Conservation (phyloP, 371 early-diverging fungal genomes). For the Apophysomyces trapeziformis region DNA sequence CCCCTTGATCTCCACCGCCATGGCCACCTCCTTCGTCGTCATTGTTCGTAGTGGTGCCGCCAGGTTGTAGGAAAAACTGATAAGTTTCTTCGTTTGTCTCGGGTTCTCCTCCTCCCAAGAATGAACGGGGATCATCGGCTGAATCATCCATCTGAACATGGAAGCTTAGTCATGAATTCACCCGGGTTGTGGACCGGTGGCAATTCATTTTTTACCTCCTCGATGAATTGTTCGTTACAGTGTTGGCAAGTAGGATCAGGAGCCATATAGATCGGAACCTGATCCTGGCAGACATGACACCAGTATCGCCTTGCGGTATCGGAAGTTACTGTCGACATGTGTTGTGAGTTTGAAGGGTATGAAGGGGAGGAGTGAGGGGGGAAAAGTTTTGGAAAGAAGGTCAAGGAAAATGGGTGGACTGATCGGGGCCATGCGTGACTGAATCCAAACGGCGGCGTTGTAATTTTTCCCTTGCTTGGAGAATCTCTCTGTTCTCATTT, state of each 20-base stretch:
- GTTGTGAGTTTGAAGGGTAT: constrained; percentile 1
- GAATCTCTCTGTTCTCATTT: neutral
- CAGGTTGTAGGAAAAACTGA: constrained; percentile 10
- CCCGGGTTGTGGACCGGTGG: neutral
- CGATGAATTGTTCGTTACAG: constrained; percentile 70
- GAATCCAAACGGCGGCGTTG: neutral
- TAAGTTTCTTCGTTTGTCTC: constrained; percentile 19
- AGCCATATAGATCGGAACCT: constrained; percentile 51
- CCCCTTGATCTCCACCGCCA: constrained; percentile 5
- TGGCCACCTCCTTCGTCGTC: constrained; percentile 4
- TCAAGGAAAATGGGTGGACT: neutral
- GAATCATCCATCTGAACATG: constrained; percentile 22
- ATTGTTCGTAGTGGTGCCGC: neutral
- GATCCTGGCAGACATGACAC: constrained; percentile 48
- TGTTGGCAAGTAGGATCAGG: constrained; percentile 66
- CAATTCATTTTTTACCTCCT: constrained; percentile 51
- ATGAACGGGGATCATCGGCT: constrained; percentile 22
- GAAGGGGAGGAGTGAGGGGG: neutral
- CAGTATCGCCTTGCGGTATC: constrained; percentile 38
- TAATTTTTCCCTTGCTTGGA: neutral
- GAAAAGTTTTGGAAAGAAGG: constrained; percentile 1
- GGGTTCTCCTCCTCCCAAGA: constrained; percentile 13
- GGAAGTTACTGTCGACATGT: constrained; percentile 19
- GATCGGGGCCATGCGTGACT: too few species aligned
- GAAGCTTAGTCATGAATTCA: neutral